Evolutionary conservation across 257 asterid species (phyloP).

Genomic region (Paraleonurus japonicus): DNA sequence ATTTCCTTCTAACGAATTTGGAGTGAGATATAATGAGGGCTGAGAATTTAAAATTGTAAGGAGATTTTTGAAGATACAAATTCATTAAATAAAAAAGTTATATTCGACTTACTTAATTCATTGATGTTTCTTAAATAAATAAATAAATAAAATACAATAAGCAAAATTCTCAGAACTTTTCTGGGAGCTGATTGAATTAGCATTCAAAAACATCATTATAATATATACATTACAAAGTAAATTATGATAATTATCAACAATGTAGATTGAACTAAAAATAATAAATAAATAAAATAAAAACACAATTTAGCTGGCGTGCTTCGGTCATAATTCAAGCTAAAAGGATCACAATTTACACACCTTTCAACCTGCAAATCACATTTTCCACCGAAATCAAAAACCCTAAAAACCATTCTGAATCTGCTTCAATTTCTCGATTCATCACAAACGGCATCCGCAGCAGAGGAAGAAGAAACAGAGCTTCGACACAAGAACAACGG

Average conservation of each 20-base stretch:
- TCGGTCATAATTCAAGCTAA: not conserved
- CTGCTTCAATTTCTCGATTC: not conserved
- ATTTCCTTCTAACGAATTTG: too few relatives aligned
- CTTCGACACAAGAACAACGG: slow-evolving; percentile 47
- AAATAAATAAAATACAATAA: not conserved
- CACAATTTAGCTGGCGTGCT: not conserved
- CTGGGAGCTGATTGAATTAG: not conserved
- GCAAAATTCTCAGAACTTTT: not conserved
- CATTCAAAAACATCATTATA: not conserved
- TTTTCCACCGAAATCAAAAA: not conserved
- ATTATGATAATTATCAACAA: not conserved
- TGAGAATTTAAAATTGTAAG: too few relatives aligned
- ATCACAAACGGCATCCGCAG: slow-evolving; percentile 65
- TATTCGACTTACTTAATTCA: too few relatives aligned
- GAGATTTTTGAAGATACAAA: too few relatives aligned
- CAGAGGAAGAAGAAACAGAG: slow-evolving; percentile 74
- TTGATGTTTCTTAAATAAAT: too few relatives aligned
- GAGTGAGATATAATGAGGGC: too few relatives aligned
- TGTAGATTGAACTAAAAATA: not conserved
- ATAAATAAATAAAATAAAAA: not conserved
- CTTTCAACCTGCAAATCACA: not conserved
- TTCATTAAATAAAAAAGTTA: too few relatives aligned
- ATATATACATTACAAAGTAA: not conserved
- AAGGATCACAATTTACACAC: slow-evolving; percentile 1
- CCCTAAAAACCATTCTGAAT: not conserved